Percentiles rank a stretch among this genome's conserved stretches.
These are phyloP conservation scores for Aechmea fasciata DNA, from an alignment of 176 grass and related monocot species.

Conservation along the genomic window DNA sequence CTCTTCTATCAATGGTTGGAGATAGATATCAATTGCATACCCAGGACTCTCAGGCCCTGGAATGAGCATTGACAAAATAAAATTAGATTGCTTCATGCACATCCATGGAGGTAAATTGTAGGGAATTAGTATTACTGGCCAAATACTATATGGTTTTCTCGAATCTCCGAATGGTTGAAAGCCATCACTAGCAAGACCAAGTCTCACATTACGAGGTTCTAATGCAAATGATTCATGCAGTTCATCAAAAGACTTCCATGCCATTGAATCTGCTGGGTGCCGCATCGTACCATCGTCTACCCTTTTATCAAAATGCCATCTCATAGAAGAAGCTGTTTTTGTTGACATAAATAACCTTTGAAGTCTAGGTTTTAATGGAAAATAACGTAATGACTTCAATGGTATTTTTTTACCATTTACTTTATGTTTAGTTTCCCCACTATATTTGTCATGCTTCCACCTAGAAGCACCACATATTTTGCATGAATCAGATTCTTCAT, in stretches of 20 bases:
- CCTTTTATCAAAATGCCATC: neutral
- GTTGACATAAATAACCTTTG: neutral
- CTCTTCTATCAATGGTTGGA: neutral
- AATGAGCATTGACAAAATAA: neutral
- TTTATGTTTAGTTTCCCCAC: neutral
- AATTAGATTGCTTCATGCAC: neutral
- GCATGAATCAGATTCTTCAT: neutral
- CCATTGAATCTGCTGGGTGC: neutral
- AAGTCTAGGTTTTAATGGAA: neutral
- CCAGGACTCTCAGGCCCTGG: neutral
- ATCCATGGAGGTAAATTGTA: neutral
- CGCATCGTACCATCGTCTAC: neutral
- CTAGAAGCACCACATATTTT: neutral
- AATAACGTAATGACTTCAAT: neutral
- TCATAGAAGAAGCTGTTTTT: neutral
- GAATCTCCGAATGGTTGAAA: neutral
- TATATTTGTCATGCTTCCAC: neutral
- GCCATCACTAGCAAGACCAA: neutral
- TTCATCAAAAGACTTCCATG: neutral
- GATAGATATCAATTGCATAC: neutral
- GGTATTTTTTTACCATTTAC: neutral
- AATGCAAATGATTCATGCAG: neutral
- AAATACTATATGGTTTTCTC: neutral
- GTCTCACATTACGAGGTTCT: neutral
- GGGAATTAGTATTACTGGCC: neutral